Base-by-base conservation (phyloP, 768 basidiomycete genomes). In the Serendipita sp. region DNA sequence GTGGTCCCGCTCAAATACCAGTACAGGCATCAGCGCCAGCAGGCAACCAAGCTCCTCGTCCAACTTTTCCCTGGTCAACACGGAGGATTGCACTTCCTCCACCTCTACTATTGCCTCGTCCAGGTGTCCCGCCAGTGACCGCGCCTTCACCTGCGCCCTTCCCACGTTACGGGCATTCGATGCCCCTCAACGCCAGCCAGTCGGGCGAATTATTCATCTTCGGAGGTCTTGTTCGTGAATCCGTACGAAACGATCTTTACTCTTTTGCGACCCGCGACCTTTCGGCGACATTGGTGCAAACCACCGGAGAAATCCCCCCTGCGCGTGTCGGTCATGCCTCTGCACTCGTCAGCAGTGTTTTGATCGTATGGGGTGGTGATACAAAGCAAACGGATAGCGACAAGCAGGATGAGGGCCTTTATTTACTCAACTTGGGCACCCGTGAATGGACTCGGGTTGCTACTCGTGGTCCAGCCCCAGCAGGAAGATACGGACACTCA, bases 341-440 rank as follows among this genome's bases (percentile, higher is more conserved):
- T 72, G 95, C 95, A 3, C 82, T 97, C 58, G 92, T 98, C 63
- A 91, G 92, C 72, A 92, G 88, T 69, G 95, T 97, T 58, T 77
- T 99, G 64, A 88, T 98, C 64, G 86, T 97, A 2, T 99, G 96
- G 96, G 96, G 96, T 33, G 96, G 95, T 26, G 96, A 99, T 71
- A 97, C 94, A 2, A 94, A 91, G 74, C 61, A 43, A 34, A 30
- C 56, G n/a, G 66, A 66, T 2, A 82, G 84, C 14, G 85, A 86
- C 68, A 83, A 81, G 67, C 89, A 93, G 74, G 96, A 98, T 71
- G 90, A 97, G 72, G 87, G 83, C 0, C 76, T 98, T 45, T 98
- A 98, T 77, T 78, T 99, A 9, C 78, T 99, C 51, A 98, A 98
- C 72, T 81, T 97, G 41, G 85, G 95, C 62, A 88, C 92, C 2